Evolutionary conservation across 1,139 yeast genomes (phyloP).

Genomic region (Meyerozyma sp.): DNA sequence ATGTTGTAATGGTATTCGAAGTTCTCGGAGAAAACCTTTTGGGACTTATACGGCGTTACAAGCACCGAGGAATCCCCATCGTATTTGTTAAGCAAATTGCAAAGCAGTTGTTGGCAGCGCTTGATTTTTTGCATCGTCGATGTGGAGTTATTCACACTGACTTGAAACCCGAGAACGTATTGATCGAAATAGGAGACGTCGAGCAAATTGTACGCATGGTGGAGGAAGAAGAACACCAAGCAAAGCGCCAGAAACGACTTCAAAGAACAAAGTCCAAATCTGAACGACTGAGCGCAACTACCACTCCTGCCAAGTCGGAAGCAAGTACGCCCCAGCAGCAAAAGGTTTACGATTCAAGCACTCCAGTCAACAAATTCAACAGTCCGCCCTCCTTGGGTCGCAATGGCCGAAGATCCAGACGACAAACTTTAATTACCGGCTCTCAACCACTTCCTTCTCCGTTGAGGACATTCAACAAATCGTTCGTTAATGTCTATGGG

Average conservation of each 20-base stretch:
- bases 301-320: slow-evolving; percentile 4
- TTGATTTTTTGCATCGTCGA: slow-evolving; percentile 35
- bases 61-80: slow-evolving; percentile 36
- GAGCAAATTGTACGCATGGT: slow-evolving; percentile 28
- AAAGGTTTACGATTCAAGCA: neutral
- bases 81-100: slow-evolving; percentile 32
- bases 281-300: slow-evolving; percentile 4
- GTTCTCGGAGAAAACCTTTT: slow-evolving; percentile 38
- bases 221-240: slow-evolving; percentile 42
- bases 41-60: slow-evolving; percentile 33
- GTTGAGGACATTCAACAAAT: slow-evolving; percentile 42
- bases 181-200: slow-evolving; percentile 36
- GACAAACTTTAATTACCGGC: slow-evolving; percentile 77
- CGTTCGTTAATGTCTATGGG: slow-evolving; percentile 34
- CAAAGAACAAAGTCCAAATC: slow-evolving; percentile 23
- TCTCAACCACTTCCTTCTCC: slow-evolving; percentile 86
- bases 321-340: slow-evolving; percentile 1
- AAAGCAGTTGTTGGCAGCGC: slow-evolving; percentile 32
- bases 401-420: slow-evolving; percentile 54
- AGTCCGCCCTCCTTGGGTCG: slow-evolving; percentile 38
- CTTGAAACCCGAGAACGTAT: slow-evolving; percentile 39
- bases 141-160: slow-evolving; percentile 43
- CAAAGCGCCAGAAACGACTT: slow-evolving; percentile 33
- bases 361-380: slow-evolving; percentile 4
- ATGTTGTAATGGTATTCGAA: slow-evolving; percentile 42